phyloP scores from a whole-genome alignment of 1,284 basidiomycete species.

The Sanghuangporus baumii region DNA sequence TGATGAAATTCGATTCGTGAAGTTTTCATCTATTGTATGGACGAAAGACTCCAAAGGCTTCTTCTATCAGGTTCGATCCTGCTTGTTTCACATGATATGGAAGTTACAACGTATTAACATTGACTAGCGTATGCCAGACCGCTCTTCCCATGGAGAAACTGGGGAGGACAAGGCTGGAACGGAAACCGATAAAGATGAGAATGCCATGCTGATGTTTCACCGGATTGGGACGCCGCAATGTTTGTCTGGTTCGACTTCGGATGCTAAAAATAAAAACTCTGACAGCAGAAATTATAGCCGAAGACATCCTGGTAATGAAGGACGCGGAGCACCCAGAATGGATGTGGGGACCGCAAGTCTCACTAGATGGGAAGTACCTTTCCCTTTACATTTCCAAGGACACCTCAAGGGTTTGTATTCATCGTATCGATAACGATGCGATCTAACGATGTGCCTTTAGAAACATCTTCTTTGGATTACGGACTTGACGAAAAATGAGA shows the following conservation, averaged over 20 bases:
- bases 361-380: constrained; percentile 61
- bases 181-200: constrained; percentile 57
- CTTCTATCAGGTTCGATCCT: constrained; percentile 64
- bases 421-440: background rate
- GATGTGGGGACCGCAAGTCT: constrained; percentile 55
- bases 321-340: constrained; percentile 60
- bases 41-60: constrained; percentile 74
- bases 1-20: constrained; percentile 70
- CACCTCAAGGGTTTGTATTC: constrained; percentile 49
- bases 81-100: background rate
- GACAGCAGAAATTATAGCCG: constrained; percentile 35
- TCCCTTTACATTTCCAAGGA: constrained; percentile 53
- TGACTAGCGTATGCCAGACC: constrained; percentile 53
- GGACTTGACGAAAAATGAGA: constrained; percentile 52
- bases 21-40: constrained; percentile 71
- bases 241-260: constrained; percentile 28
- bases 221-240: constrained; percentile 63
- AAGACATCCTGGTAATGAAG: constrained; percentile 63
- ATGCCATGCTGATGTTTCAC: constrained; percentile 76
- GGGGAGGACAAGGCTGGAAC: constrained; percentile 53
- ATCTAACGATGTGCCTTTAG: constrained; percentile 30
- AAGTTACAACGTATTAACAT: background rate
- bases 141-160: constrained; percentile 42
- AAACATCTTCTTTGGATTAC: constrained; percentile 74
- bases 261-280: background rate